These are phyloP conservation scores for Capronia epimyces DNA, from an alignment of 2,329 filamentous ascomycete genomes.

Conservation along the genomic window DNA sequence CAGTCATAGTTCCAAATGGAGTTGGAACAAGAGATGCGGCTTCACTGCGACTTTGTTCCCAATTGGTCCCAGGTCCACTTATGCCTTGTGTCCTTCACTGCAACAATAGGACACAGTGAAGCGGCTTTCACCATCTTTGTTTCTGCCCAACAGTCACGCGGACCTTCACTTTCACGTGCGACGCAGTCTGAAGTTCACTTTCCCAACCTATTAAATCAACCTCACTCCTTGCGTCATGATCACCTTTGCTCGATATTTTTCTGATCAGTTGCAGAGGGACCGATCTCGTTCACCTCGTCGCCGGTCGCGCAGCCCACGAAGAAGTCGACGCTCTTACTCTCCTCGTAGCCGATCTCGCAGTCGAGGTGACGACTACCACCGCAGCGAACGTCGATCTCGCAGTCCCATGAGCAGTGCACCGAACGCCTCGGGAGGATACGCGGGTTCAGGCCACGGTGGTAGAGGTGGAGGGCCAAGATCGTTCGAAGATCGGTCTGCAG, in stretches of 20 bases:
- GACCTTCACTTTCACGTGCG: constrained; percentile 16
- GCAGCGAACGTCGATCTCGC: constrained; percentile 69
- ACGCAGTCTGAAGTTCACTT: constrained; percentile 14
- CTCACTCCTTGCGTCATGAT: constrained; percentile 21
- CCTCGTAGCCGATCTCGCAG: constrained; percentile 73
- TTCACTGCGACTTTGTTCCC: constrained; percentile 12
- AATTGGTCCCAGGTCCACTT: constrained; percentile 20
- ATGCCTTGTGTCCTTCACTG: constrained; percentile 19
- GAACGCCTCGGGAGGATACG: constrained; percentile 65
- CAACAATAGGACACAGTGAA: constrained; percentile 9
- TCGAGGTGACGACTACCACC: constrained; percentile 67
- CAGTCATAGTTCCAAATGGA: constrained; percentile 1
- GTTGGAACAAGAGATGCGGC: constrained; percentile 7
- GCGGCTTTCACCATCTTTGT: constrained; percentile 12
- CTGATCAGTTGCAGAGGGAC: constrained; percentile 62
- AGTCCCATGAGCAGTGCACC: constrained; percentile 72
- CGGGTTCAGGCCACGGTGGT: constrained; percentile 53
- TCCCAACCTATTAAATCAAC: constrained; percentile 15
- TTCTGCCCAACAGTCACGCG: constrained; percentile 12
- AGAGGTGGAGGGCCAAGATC: constrained; percentile 63
- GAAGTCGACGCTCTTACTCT: constrained; percentile 70
- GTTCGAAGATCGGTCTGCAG: constrained; percentile 74
- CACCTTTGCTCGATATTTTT: constrained; percentile 16
- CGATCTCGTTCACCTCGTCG: constrained; percentile 60
- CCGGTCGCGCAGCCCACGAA: constrained; percentile 76